Evolutionary conservation across 2,329 filamentous ascomycete genomes (phyloP).

Genomic region (Trichophyton verrucosum): DNA sequence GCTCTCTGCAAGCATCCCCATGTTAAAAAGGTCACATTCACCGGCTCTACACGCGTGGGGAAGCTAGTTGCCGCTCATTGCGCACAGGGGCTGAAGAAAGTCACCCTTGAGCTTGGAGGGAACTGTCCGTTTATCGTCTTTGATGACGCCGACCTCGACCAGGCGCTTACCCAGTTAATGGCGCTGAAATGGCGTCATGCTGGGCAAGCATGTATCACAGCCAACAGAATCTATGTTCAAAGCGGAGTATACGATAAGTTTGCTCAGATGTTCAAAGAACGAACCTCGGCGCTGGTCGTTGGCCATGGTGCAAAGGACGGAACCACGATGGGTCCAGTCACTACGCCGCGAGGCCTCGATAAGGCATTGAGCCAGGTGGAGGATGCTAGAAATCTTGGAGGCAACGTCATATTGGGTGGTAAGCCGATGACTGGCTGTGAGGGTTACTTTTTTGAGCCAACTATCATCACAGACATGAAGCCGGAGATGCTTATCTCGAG

Average conservation of each 20-base stretch:
- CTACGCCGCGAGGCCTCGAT: slow-evolving; percentile 43
- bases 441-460: slow-evolving; percentile 59
- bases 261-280: slow-evolving; percentile 41
- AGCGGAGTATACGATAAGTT: slow-evolving; percentile 38
- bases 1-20: slow-evolving; percentile 22
- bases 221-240: slow-evolving; percentile 29
- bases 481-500: slow-evolving; percentile 44
- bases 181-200: slow-evolving; percentile 24
- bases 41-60: slow-evolving; percentile 24
- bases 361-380: slow-evolving; percentile 49
- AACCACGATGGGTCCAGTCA: slow-evolving; percentile 50
- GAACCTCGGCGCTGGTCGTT: slow-evolving; percentile 42
- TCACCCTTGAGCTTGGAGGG: slow-evolving; percentile 35
- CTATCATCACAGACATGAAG: slow-evolving; percentile 49
- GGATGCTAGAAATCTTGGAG: slow-evolving; percentile 52
- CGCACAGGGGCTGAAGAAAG: slow-evolving; percentile 29
- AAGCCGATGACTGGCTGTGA: slow-evolving; percentile 30
- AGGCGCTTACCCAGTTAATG: slow-evolving; percentile 21
- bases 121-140: slow-evolving; percentile 33
- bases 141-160: slow-evolving; percentile 30
- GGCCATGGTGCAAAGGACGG: slow-evolving; percentile 45
- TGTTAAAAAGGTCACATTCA: slow-evolving; percentile 26
- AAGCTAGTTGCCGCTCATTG: slow-evolving; percentile 26
- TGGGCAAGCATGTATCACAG: slow-evolving; percentile 27
- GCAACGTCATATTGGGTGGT: slow-evolving; percentile 51